Base-by-base conservation (phyloP, 1,139 yeast species). In the Diutina pseudorugosa region DNA sequence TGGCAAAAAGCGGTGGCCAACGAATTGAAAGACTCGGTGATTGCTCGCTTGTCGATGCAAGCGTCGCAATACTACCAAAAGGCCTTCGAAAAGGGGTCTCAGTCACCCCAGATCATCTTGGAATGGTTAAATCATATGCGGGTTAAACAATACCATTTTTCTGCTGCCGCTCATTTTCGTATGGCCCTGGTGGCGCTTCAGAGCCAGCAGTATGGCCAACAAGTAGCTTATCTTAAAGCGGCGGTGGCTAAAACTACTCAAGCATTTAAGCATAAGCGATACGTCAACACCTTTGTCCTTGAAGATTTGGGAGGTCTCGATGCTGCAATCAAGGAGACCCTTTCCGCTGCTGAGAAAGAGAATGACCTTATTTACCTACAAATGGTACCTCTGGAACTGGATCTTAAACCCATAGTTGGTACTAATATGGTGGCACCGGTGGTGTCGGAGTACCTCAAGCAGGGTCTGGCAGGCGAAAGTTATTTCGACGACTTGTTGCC, bases 341-440 rank as follows among this genome's bases (percentile, higher is more conserved):
- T 83, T n/a, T 66, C 70, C 16, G 69, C 76, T 1, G 80, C 91
- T 0, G 90, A 85, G 58, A 77, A 82, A 59, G 96, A 90, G 58
- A 90, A 90, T 62, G 93, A 88, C 61, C 71, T 89, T 60, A 82
- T 90, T 4, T 88, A 88, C 64, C 66, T 86, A 50, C 82, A 85
- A 57, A 66, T 72, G 0, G 82, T 89, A 0, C 95, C 95, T 0
- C 61, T 61, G 0, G 64, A 62, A 3, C 57, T 65, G 0, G 71
- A 73, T 1, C 60, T 83, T 4, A 70, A 80, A 1, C 62, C 70
- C 0, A 68, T 83, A 4, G 63, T 68, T 0, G 75, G 79, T 0
- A 82, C 80, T 0, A 64, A 76, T 7, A 79, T 85, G 74, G 88
- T 84, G 0, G 78, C 78, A 52, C 70, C 82, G 0, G 57, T 73